Conservation (phyloP, 2,329 filamentous ascomycete species). For the Fusarium globosum region DNA sequence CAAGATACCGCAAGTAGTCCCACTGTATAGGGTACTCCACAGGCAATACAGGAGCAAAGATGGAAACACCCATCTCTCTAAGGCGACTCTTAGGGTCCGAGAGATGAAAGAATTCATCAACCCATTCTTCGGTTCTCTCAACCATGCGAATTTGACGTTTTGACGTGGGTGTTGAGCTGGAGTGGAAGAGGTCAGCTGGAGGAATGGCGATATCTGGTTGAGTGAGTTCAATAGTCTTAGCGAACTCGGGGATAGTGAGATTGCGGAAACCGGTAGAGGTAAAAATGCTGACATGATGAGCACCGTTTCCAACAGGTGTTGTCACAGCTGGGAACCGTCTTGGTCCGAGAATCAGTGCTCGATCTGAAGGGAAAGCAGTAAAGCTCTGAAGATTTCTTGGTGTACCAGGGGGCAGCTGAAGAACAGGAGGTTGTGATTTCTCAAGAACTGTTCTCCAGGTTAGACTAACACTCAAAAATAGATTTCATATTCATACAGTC, state of each 20-base stretch:
- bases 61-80: conserved; percentile 50
- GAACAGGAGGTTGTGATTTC: conserved; percentile 62
- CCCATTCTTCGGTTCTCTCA: conserved; percentile 86
- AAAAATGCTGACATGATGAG: conserved; percentile 77
- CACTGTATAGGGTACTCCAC: conserved; percentile 80
- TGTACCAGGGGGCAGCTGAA: conserved; percentile 53
- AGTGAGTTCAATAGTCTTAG: conserved; percentile 70
- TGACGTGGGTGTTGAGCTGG: conserved; percentile 64
- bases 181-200: conserved; percentile 74
- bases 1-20: conserved; percentile 80
- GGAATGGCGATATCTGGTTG: conserved; percentile 84
- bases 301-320: conserved; percentile 76
- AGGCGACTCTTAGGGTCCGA: conserved; percentile 43
- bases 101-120: conserved; percentile 71
- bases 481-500: conserved; percentile 75
- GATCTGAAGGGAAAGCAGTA: conserved; percentile 74
- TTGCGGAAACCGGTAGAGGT: conserved; percentile 88
- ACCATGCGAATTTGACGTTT: conserved; percentile 87
- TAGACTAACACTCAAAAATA: neutral
- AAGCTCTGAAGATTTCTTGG: conserved; percentile 78
- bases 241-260: conserved; percentile 76
- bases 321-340: conserved; percentile 81
- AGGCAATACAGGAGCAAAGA: conserved; percentile 78
- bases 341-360: conserved; percentile 78
- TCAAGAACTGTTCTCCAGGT: conserved; percentile 63